Percentiles rank a stretch among this genome's conserved stretches.
Evolutionary conservation across 176 grass and related monocot species (phyloP).

Genomic region (bread wheat (Triticum aestivum)): IWGSC_CS_RefSeq_v2.1 NC_057802.1:563065330-563065829

Average conservation of each 20-base stretch:
- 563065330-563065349: background rate
- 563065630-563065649: background rate
- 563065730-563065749: background rate
- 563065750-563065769: background rate
- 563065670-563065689: background rate
- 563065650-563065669: background rate
- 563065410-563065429: background rate
- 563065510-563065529: background rate
- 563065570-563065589: background rate
- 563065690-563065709: background rate
- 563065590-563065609: background rate
- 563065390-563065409: background rate
- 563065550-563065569: background rate
- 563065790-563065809: background rate
- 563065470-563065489: background rate
- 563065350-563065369: background rate
- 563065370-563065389: background rate
- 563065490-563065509: background rate
- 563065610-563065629: background rate
- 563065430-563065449: background rate
- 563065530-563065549: background rate
- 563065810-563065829: background rate
- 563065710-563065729: background rate
- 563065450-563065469: background rate
- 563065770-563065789: background rate